These are phyloP conservation scores for Lentinula sp. DNA, from an alignment of 768 basidiomycete genomes.

Conservation along the genomic window DNA sequence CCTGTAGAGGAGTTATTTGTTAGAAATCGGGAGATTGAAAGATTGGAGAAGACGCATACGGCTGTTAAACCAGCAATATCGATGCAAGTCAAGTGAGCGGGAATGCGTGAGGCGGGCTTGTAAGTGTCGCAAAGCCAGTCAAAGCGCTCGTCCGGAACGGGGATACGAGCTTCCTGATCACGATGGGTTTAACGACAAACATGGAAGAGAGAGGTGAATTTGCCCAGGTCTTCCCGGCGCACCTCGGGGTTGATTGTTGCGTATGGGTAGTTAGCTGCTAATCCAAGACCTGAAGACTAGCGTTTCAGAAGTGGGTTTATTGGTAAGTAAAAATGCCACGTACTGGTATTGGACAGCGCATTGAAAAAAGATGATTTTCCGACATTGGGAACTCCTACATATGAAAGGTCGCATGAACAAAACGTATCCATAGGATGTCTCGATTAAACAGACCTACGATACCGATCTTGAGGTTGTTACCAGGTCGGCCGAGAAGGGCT, in stretches of 20 bases:
- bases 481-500: conserved; percentile 79
- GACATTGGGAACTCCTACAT: conserved; percentile 84
- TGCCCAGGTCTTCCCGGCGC: background rate
- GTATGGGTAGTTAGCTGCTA: conserved; percentile 97
- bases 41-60: conserved; percentile 34
- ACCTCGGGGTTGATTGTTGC: conserved; percentile 87
- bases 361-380: conserved; percentile 99
- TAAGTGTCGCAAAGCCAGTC: conserved; percentile 91
- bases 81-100: conserved; percentile 95
- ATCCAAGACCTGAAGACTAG: conserved; percentile 63
- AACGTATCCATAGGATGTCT: conserved; percentile 10
- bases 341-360: conserved; percentile 85
- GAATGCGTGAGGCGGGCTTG: conserved; percentile 83
- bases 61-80: conserved; percentile 98
- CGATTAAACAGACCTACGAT: conserved; percentile 79
- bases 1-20: conserved; percentile 32
- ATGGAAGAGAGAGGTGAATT: background rate
- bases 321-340: conserved; percentile 15
- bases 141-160: conserved; percentile 90
- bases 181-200: conserved; percentile 3
- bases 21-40: background rate
- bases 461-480: conserved; percentile 97
- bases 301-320: background rate
- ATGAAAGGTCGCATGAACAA: conserved; percentile 14
- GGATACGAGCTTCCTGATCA: conserved; percentile 78